phyloP scores from a whole-genome alignment of 305 asterid species.

The Solanum chacoense region DNA sequence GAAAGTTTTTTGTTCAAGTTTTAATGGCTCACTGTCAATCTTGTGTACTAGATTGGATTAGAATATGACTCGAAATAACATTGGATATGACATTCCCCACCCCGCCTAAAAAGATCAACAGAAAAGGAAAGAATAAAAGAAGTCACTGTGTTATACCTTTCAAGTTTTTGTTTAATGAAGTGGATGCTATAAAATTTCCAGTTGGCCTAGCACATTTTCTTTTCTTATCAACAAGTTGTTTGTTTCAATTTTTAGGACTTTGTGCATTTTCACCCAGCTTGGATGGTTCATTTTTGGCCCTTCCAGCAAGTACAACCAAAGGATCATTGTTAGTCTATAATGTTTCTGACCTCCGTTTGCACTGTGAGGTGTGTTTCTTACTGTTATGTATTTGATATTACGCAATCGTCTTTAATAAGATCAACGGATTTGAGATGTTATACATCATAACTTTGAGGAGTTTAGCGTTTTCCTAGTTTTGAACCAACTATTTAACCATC shows the following conservation, averaged over 20 bases:
- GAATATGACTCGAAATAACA: neutral
- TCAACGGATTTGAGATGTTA: neutral
- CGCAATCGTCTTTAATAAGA: neutral
- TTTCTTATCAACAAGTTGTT: constrained; percentile 1
- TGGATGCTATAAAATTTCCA: neutral
- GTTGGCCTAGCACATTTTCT: neutral
- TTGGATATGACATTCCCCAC: neutral
- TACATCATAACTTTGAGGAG: neutral
- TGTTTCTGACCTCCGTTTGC: constrained; percentile 67
- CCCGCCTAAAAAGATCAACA: neutral
- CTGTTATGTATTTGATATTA: neutral
- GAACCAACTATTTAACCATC: neutral
- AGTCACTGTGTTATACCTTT: neutral
- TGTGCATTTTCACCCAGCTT: constrained; percentile 72
- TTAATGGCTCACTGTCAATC: neutral
- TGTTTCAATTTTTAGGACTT: constrained; percentile 43
- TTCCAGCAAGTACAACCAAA: constrained; percentile 70
- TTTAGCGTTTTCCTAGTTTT: neutral
- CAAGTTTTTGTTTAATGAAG: neutral
- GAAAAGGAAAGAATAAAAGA: neutral
- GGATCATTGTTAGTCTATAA: constrained; percentile 84
- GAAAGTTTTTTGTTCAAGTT: neutral
- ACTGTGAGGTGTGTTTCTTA: constrained; percentile 60
- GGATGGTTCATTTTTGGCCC: constrained; percentile 81
- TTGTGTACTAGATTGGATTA: neutral